Evolutionary conservation across 192 early-diverging fungal species (phyloP), one percentile per base, ranked within the genome.

Genomic region (Coemansia sp.): DNA sequence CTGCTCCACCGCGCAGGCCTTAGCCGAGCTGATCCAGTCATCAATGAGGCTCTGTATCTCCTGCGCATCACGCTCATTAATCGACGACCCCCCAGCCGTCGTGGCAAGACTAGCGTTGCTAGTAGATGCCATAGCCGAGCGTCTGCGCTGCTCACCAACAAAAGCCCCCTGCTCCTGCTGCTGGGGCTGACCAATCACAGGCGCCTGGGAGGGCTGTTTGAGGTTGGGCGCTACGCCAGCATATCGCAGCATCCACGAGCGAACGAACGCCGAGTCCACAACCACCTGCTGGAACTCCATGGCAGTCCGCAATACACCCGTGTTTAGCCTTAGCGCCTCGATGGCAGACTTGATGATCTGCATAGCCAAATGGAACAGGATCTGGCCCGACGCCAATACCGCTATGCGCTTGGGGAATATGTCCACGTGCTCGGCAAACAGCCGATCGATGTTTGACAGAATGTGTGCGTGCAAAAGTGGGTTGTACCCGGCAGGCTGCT

Each of bases 391-490:
- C 16, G 68, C 46, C 45, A 82, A 61, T 10, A 71, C 66, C 4
- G 33, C 46, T 6, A 78, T 40, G n/a, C 57, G 61, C 21, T 56
- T 64, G 2, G 80, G 80, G 19, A 81, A 81, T 19, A 81, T 65
- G 19, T 85, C 83, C 4, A 85, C 70, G 16, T 75, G 83, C 45
- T 85, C 78, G n/a, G 78, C 78, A 72, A 85, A 85, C 40, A 85
- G 46, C 0, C 74, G 62, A 59, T 85, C 83, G n/a, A 85, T 81
- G 56, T 80, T 80, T 2, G 78, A 81, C 48, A 81, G 35, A 16
- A 85, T 75, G 17, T 85, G 78, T 3, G 74, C 72, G 24, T 77
- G 78, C 39, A 76, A 19, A 6, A 64, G 21, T 4, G 68, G 59
- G 40, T 59, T 39, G 54, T 45, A 59, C 7, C 33, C 42, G 7